Base-by-base conservation (phyloP, 1,139 yeast genomes). In the Blastobotrys illinoisensis region DNA sequence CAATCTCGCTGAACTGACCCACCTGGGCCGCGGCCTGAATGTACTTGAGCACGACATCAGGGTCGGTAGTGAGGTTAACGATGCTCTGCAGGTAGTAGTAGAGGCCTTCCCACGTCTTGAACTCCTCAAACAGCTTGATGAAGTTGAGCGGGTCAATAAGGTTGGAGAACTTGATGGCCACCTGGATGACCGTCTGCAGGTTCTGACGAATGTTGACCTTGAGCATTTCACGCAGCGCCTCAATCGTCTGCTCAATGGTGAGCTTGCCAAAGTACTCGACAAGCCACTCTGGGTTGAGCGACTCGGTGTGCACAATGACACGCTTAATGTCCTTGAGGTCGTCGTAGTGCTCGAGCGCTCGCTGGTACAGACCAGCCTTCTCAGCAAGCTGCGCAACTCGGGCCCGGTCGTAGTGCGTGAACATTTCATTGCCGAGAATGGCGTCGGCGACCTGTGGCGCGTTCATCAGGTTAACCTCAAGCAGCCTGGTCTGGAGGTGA, bases 391-490 rank as follows among this genome's bases (percentile, higher is more conserved):
- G 81, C 32, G 98, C 99, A 69, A 93, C 85, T 47, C 95, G 85
- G 64, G 96, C 91, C 65, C 89, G 88, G 72, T 93, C 99, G 72
- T 89, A 93, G 69, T 91, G 97, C 62, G 93, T 84, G 74, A 95
- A 95, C 90, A 93, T 91, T 59, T 86, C 85, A 72, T 93, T 93
- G 58, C 98, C 97, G 67, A 93, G 80, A 62, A 93, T 95, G 18
- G 99, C 99, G 74, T 95, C 99, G 47, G 99, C 99, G 55, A 95
- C 99, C 78, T 95, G 99, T 51, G 99, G 99, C 9, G 99, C 99
- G 69, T 91, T 95, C 70, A 88, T 74, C 70, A 95, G 78, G 72
- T 95, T 95, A 63, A 88, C 90, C 74, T 95, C 99, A 64, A 95
- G 81, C 53, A 95, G 84, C 68, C 95, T 84, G 14, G 99, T 95